Evolutionary conservation across 768 basidiomycete genomes (phyloP).

Genomic region (Leucocoprinus birnbaumii): DNA sequence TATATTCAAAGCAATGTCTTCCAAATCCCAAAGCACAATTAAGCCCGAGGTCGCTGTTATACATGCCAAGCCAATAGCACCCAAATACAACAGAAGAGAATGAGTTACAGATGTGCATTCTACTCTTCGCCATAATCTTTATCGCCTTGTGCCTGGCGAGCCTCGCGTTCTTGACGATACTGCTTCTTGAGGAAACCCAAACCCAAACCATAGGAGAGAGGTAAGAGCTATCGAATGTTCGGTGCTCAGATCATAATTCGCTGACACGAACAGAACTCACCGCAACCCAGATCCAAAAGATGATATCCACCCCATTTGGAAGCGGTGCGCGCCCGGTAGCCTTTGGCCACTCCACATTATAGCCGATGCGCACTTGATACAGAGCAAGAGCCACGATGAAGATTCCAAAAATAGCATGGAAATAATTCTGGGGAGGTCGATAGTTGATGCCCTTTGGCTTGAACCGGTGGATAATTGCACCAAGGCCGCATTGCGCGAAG

Average conservation of each 20-base stretch:
- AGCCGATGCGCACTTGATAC: constrained; percentile 48
- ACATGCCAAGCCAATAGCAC: too few species aligned
- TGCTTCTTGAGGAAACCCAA: constrained; percentile 44
- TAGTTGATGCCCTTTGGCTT: constrained; percentile 34
- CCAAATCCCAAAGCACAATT: too few species aligned
- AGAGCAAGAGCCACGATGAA: constrained; percentile 45
- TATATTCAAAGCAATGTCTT: too few species aligned
- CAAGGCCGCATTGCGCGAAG: constrained; percentile 44
- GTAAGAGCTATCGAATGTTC: constrained; percentile 32
- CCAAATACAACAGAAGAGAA: too few species aligned
- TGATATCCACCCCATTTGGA: constrained; percentile 30
- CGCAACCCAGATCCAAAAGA: constrained; percentile 48
- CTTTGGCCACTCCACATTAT: constrained; percentile 44
- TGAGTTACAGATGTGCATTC: neutral
- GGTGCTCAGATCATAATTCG: neutral
- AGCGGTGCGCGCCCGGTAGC: constrained; percentile 39
- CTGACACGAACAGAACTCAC: constrained; percentile 28
- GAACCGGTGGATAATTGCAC: constrained; percentile 51
- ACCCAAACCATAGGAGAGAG: constrained; percentile 39
- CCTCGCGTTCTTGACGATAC: constrained; percentile 41
- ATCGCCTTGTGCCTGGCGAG: neutral
- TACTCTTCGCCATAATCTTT: constrained; percentile 4
- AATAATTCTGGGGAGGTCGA: constrained; percentile 54
- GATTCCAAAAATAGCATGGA: constrained; percentile 54
- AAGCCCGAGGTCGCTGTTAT: too few species aligned